Conservation (phyloP, 345 rosid genomes). For the Citrus australasica region DNA sequence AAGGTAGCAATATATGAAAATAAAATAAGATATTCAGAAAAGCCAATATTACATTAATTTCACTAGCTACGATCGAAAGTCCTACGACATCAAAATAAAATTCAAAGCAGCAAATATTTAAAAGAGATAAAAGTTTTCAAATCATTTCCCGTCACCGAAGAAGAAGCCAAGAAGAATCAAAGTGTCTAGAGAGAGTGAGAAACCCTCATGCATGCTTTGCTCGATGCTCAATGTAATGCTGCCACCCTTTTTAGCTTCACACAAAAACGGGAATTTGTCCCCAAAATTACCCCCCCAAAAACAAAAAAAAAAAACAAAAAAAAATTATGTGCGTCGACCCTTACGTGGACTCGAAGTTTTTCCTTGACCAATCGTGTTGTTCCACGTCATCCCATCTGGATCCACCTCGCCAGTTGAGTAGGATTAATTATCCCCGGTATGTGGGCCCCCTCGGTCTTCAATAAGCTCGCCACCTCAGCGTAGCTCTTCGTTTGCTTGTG, state of each 20-base stretch:
- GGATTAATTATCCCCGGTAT: slow-evolving; percentile 73
- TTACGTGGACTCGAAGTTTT: background rate
- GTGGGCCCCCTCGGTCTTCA: slow-evolving; percentile 57
- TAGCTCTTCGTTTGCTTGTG: slow-evolving; percentile 21
- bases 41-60: background rate
- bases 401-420: slow-evolving; percentile 66
- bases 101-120: background rate
- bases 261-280: no score
- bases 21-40: background rate
- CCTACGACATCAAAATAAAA: background rate
- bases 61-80: background rate
- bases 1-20: background rate
- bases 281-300: no score
- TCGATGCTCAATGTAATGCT: no score
- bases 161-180: no score
- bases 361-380: background rate
- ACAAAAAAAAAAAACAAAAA: no score
- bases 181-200: background rate
- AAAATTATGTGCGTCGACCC: background rate
- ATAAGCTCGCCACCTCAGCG: slow-evolving; percentile 62
- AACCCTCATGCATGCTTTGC: background rate
- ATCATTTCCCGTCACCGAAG: background rate
- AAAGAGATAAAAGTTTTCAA: background rate
- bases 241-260: no score
- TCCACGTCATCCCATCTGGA: slow-evolving; percentile 28